Evolutionary conservation across 139 green algal genomes (phyloP), one percentile per base, ranked within the genome.

Genomic region (Diplosphaera chodatii): DNA sequence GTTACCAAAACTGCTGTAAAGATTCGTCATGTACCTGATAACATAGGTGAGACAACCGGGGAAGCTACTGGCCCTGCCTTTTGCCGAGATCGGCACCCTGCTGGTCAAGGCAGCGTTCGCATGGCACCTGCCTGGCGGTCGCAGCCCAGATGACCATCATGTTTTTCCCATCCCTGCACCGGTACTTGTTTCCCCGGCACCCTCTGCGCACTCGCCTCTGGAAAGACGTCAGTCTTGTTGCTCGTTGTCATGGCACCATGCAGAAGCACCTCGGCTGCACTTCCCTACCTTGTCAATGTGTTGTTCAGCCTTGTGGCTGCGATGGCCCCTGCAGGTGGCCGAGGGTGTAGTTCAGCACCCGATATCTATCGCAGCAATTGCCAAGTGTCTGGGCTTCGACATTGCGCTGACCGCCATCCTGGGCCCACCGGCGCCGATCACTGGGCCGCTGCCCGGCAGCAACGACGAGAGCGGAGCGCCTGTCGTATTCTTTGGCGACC

Each of bases 101-200:
- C 21, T 69, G 18, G 30, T 41, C 74, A 72, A 68, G 32, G 62
- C 81, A 37, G 13, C 40, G 1, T 22, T 81, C 10, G 41, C 63
- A 18, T 88, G 82, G 71, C 77, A 77, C 33, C 71, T 91, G 69
- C 80, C 79, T 1, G 63, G 59, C 20, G 87, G 83, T 25, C 76
- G 83, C 56, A 34, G 67, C 6, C 59, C 78, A 3, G 55, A 80
- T 3, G 56, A 85, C 31, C 87, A 91, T 70, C 82, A 93, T 76
- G 66, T 85, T 0, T 92, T 91, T 55, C 82, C 83, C 21, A 66
- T 78, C 3, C 29, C 40, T 37, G 40, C 65, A 37, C 63, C 48
- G 18, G 27, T 29, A 21, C 8, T 37, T 10, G 32, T 32, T 67
- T 5, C 56, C 27, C 6, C 13, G 13, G 16, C 16, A n/a, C 25